Base-by-base conservation (phyloP, 257 asterid species). In the Penstemon eatonii region DNA sequence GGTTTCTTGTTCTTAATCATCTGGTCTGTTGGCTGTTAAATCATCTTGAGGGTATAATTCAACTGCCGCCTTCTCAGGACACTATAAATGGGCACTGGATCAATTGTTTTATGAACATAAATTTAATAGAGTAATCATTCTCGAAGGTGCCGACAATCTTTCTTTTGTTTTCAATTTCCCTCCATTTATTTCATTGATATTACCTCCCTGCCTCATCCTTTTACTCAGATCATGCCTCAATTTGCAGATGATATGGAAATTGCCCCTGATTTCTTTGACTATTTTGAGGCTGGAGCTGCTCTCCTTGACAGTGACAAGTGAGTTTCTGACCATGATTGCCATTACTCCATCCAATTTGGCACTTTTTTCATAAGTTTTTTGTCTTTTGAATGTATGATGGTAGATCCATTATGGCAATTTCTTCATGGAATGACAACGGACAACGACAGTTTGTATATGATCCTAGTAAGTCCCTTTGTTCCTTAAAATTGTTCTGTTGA, bases 371-470 rank as follows among this genome's bases (percentile, higher is more conserved):
- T 41, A 63, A 56, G n/a, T 73, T 49, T 75, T 60, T 45, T 44
- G 55, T 54, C 63, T 63, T 75, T 59, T 74, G 39, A 52, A 72
- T 75, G 38, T 55, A 56, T 60, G 51, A 25, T 71, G 37, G 36
- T 77, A 91, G 99, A 83, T 87, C 99, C 75, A 87, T 94, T 64
- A 82, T 94, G 97, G 99, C 96, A 53, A 81, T 94, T 75, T 94
- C 99, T 38, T 94, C 99, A 40, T 91, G 99, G 99, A 94, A 94
- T 83, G 99, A 94, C 85, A 94, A 94, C 73, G 99, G 99, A 54
- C 99, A 94, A 77, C 85, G 72, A 79, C 96, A 94, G 76, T 94
- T 83, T 74, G 99, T 94, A 66, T 92, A 91, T 25, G 97, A 94
- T 84, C 93, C 99, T 69, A 73, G 99, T 94, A 80, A 91, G 96